A percentile compares a stretch with the other conserved stretches of the same genome.
phyloP scores from a whole-genome alignment of 768 basidiomycete genomes.

The Pholiota microspora region DNA sequence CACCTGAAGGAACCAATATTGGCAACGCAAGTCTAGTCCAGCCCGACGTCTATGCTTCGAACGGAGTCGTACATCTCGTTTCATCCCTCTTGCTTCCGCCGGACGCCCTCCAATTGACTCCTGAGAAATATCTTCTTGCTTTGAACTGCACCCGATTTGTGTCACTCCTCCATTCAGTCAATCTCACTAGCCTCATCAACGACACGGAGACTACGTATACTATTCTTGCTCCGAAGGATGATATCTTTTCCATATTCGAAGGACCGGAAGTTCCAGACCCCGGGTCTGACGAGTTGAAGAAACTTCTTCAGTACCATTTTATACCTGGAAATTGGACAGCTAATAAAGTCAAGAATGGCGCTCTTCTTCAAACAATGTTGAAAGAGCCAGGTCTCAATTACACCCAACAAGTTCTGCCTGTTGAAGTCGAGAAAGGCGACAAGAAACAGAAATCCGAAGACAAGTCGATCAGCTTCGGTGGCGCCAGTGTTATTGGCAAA shows the following conservation, averaged over 20 bases:
- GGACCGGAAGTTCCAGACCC: constrained; percentile 55
- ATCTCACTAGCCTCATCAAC: constrained; percentile 70
- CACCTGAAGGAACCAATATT: constrained; percentile 51
- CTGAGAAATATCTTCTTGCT: constrained; percentile 92
- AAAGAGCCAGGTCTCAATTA: constrained; percentile 67
- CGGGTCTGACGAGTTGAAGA: constrained; percentile 70
- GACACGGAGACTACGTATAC: constrained; percentile 71
- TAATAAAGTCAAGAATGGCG: constrained; percentile 66
- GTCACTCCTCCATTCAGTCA: constrained; percentile 79
- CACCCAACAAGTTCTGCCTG: constrained; percentile 65
- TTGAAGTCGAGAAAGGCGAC: constrained; percentile 56
- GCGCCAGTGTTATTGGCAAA: constrained; percentile 75
- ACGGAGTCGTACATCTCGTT: constrained; percentile 92
- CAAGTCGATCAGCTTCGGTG: constrained; percentile 76
- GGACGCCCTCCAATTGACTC: constrained; percentile 75
- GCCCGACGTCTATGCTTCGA: constrained; percentile 90
- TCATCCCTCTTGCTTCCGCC: constrained; percentile 79
- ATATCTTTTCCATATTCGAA: constrained; percentile 64
- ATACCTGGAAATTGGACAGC: constrained; percentile 76
- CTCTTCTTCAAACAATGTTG: constrained; percentile 79
- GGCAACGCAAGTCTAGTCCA: constrained; percentile 60
- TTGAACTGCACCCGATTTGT: constrained; percentile 92
- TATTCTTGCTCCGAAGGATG: constrained; percentile 89
- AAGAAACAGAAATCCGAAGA: constrained; percentile 40
- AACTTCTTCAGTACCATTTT: constrained; percentile 85